Percentiles rank a stretch among this genome's conserved stretches.
Evolutionary conservation across 2,329 filamentous ascomycete genomes (phyloP).

Genomic region (Dactylonectria estremocensis): DNA sequence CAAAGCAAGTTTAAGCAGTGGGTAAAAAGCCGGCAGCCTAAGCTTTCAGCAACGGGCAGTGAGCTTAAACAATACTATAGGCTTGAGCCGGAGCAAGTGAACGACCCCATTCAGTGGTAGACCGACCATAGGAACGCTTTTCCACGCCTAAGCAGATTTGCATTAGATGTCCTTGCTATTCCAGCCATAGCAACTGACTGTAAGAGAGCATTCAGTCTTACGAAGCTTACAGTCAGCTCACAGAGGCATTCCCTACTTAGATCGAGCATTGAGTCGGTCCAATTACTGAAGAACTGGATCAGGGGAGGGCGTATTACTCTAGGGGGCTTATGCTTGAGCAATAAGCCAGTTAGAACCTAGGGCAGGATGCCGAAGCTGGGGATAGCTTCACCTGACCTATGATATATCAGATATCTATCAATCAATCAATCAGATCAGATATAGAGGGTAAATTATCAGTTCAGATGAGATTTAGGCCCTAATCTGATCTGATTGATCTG

Average conservation of each 20-base stretch:
- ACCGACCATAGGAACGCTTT: conserved; percentile 24
- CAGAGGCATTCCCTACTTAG: conserved; percentile 12
- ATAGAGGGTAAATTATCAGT: conserved; percentile 13
- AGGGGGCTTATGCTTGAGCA: conserved; percentile 1
- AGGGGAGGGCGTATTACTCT: neutral
- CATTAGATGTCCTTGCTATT: conserved; percentile 8
- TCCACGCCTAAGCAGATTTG: conserved; percentile 22
- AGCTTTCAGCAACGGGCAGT: conserved; percentile 15
- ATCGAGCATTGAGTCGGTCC: neutral
- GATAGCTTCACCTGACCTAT: too few relatives aligned
- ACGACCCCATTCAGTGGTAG: neutral
- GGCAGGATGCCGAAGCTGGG: too few relatives aligned
- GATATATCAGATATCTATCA: conserved; percentile 26
- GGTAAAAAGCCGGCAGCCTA: conserved; percentile 19
- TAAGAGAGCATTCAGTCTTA: conserved; percentile 29
- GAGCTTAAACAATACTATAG: conserved; percentile 12
- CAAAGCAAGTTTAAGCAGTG: too few relatives aligned
- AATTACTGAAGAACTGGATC: conserved; percentile 4
- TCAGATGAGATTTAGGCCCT: conserved; percentile 22
- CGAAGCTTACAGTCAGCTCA: conserved; percentile 22
- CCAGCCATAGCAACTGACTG: conserved; percentile 21
- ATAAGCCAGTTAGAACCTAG: conserved; percentile 7
- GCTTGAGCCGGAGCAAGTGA: conserved; percentile 8
- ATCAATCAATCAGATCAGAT: conserved; percentile 26
- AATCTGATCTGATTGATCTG: conserved; percentile 29